Evolutionary conservation across 192 early-diverging fungal genomes (phyloP).

Genomic region (Cladochytrium replicatum): DNA sequence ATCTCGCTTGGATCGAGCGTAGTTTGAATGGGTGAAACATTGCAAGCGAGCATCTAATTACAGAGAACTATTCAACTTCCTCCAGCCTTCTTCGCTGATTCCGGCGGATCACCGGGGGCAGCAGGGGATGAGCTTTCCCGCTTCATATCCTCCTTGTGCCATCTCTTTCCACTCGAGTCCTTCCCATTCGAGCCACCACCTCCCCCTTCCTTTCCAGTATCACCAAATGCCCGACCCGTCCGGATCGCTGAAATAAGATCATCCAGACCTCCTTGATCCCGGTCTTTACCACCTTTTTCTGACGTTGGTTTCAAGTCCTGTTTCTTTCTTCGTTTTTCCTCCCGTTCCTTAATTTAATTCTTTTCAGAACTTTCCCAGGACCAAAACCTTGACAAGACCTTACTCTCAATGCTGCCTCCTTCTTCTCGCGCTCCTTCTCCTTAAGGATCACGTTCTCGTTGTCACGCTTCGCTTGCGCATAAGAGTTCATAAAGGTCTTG

Average conservation of each 20-base stretch:
- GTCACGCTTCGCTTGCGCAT: constrained; percentile 23
- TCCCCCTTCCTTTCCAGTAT: too few species aligned
- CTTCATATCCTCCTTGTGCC: too few species aligned
- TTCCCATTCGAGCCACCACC: too few species aligned
- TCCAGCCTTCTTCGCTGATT: too few species aligned
- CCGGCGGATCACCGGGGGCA: too few species aligned
- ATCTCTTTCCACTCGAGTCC: too few species aligned
- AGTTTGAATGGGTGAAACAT: too few species aligned
- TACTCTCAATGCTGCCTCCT: constrained; percentile 29
- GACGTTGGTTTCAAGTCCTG: constrained; percentile 9
- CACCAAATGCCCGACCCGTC: constrained; percentile 33
- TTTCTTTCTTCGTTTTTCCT: constrained; percentile 32
- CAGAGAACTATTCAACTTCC: too few species aligned
- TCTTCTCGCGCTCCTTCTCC: constrained; percentile 25
- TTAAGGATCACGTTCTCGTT: constrained; percentile 33
- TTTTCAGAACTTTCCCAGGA: background rate
- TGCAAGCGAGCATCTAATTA: too few species aligned
- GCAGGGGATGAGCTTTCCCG: too few species aligned
- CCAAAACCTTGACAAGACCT: too few species aligned
- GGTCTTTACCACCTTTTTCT: background rate
- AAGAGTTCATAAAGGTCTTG: constrained; percentile 25
- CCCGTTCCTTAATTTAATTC: constrained; percentile 22
- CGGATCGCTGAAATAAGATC: constrained; percentile 40
- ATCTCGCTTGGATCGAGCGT: too few species aligned
- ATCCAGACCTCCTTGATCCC: constrained; percentile 34